phyloP scores from a whole-genome alignment of 2,329 filamentous ascomycete species.

The Neopestalotiopsis rosae region DNA sequence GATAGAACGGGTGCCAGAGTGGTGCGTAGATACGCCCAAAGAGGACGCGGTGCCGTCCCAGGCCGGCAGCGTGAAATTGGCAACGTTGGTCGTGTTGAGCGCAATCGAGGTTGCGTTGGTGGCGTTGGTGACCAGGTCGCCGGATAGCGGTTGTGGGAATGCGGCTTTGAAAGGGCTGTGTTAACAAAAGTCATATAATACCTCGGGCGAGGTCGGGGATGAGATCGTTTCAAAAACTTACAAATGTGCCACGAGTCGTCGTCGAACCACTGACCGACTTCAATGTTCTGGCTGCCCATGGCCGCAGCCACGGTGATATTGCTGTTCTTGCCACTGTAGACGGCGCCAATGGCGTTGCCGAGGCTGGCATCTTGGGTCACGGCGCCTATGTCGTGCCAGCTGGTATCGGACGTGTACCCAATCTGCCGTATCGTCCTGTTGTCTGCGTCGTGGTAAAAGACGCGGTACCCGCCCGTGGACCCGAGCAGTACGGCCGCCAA shows the following conservation, averaged over 20 bases:
- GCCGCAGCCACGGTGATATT: slow-evolving; percentile 43
- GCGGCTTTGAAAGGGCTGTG: slow-evolving; percentile 32
- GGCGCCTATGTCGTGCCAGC: slow-evolving; percentile 37
- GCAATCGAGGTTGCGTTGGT: slow-evolving; percentile 27
- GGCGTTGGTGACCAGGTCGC: slow-evolving; percentile 30
- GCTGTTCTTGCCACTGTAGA: slow-evolving; percentile 29
- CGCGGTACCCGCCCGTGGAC: slow-evolving; percentile 38
- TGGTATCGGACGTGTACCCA: slow-evolving; percentile 32
- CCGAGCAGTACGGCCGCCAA: slow-evolving; percentile 40
- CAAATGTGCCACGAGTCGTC: slow-evolving; percentile 40
- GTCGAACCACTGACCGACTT: slow-evolving; percentile 33
- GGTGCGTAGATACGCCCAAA: slow-evolving; percentile 37
- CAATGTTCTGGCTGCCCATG: slow-evolving; percentile 38
- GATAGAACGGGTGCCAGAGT: slow-evolving; percentile 32
- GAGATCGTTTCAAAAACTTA: slow-evolving; percentile 25
- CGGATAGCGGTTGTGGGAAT: slow-evolving; percentile 37
- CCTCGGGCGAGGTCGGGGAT: background rate
- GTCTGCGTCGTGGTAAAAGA: slow-evolving; percentile 43
- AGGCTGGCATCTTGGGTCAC: slow-evolving; percentile 37
- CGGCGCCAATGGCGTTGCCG: slow-evolving; percentile 35
- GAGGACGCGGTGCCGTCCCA: slow-evolving; percentile 36
- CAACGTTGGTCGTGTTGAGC: slow-evolving; percentile 23
- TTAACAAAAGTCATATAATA: background rate
- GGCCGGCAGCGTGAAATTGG: slow-evolving; percentile 35
- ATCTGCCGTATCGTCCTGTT: slow-evolving; percentile 38